Conservation (phyloP, 108 stramenopile genomes). For the Nitzschia sp. region DNA sequence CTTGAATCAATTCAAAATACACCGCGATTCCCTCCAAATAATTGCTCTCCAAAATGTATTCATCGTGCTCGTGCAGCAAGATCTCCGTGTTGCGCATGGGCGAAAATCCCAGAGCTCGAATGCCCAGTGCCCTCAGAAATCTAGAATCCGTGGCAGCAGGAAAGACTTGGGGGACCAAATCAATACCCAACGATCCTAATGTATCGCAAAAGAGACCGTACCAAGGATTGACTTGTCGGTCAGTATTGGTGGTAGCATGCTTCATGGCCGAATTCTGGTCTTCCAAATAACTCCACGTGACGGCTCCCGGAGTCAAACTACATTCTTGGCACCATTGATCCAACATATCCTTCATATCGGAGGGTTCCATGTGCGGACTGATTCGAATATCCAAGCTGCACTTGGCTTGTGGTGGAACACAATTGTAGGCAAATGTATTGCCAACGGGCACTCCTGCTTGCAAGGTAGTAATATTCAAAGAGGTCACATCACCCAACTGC, state of each 20-base stretch:
- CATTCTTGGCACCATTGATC: conserved; percentile 92
- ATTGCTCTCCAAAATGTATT: conserved; percentile 85
- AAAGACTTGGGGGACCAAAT: conserved; percentile 88
- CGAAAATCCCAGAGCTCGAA: conserved; percentile 92
- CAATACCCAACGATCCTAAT: conserved; percentile 58
- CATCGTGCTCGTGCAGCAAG: conserved; percentile 95
- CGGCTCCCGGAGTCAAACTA: conserved; percentile 40
- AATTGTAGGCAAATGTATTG: conserved; percentile 82
- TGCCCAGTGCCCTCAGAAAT: conserved; percentile 85
- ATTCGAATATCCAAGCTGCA: conserved; percentile 96
- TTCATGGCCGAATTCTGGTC: conserved; percentile 34
- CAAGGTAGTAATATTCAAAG: conserved; percentile 92
- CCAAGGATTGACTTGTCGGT: conserved; percentile 87
- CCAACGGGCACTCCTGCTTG: conserved; percentile 87
- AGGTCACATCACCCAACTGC: conserved; percentile 93
- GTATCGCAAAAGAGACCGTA: conserved; percentile 80
- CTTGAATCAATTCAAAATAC: conserved; percentile 77
- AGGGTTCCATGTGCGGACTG: conserved; percentile 77
- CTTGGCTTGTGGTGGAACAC: conserved; percentile 85
- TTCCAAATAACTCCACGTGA: conserved; percentile 76
- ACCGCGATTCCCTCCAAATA: conserved; percentile 92
- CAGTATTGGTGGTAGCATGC: conserved; percentile 67
- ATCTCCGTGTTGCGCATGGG: conserved; percentile 94
- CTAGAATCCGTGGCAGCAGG: conserved; percentile 96
- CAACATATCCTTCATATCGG: conserved; percentile 81